phyloP scores from a whole-genome alignment of 202 grass and related monocot species.

The Elaeis oleifera region DNA sequence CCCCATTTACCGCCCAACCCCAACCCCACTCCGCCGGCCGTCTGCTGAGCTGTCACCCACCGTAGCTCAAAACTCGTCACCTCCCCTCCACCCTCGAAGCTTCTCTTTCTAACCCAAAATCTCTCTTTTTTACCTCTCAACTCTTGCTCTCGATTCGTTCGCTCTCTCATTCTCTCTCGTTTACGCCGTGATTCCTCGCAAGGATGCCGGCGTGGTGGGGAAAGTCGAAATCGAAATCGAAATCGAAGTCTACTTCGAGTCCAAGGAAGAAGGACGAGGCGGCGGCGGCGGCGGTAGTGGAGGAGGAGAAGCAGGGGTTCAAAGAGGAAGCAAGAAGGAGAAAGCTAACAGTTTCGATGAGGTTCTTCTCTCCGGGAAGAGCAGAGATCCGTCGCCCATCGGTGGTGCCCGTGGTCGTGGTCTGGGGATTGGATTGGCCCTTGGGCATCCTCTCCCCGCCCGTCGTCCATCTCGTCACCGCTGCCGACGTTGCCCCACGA shows the following conservation, averaged over 20 bases:
- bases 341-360: slow-evolving; percentile 16
- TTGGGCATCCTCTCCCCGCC: slow-evolving; percentile 8
- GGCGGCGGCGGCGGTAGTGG: background rate
- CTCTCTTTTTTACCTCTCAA: too few relatives aligned
- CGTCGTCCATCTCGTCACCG: background rate
- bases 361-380: background rate
- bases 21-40: too few relatives aligned
- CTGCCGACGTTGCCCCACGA: background rate
- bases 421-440: background rate
- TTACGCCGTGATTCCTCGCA: background rate
- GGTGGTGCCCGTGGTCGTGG: background rate
- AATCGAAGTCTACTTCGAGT: slow-evolving; percentile 7
- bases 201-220: slow-evolving; percentile 20
- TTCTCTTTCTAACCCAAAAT: too few relatives aligned
- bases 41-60: too few relatives aligned
- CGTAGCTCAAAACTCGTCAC: too few relatives aligned
- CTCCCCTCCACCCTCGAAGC: too few relatives aligned
- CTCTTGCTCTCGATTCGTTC: too few relatives aligned
- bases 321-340: background rate
- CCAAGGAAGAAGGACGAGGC: slow-evolving; percentile 1
- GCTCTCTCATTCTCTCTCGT: too few relatives aligned
- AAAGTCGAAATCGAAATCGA: slow-evolving; percentile 13
- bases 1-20: too few relatives aligned
- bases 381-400: background rate
- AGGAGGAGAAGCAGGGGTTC: too few relatives aligned